Evolutionary conservation across 768 basidiomycete genomes (phyloP).

Genomic region (Lentinula sp.): DNA sequence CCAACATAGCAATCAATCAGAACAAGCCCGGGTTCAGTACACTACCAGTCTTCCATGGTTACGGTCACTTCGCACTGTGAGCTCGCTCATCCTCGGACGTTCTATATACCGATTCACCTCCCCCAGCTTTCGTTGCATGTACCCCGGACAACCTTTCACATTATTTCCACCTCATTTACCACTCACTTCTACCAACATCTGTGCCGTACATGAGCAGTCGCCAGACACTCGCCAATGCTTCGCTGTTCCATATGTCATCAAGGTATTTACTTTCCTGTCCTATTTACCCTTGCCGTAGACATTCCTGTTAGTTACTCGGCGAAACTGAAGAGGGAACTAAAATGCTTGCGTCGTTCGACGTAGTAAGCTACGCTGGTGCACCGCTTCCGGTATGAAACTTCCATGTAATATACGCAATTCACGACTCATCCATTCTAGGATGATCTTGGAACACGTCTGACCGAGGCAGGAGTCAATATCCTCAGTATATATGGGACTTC

Average conservation of each 20-base stretch:
- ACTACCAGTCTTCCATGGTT: constrained; percentile 39
- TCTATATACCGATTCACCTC: not conserved
- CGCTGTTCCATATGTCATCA: constrained; percentile 27
- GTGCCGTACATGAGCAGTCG: constrained; percentile 23
- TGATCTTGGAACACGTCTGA: constrained; percentile 46
- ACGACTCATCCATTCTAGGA: constrained; percentile 15
- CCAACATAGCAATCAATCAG: constrained; percentile 29
- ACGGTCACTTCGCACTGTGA: constrained; percentile 30
- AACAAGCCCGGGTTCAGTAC: constrained; percentile 32
- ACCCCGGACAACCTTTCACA: constrained; percentile 28
- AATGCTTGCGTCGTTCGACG: constrained; percentile 34
- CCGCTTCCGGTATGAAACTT: constrained; percentile 30
- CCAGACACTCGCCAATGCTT: constrained; percentile 20
- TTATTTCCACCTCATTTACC: constrained; percentile 34
- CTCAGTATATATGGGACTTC: constrained; percentile 42
- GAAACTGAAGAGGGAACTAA: constrained; percentile 41
- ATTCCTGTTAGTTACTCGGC: constrained; percentile 27
- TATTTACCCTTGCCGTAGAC: not conserved
- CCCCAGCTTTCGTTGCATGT: constrained; percentile 22
- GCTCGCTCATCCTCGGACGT: constrained; percentile 4
- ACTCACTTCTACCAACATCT: constrained; percentile 34
- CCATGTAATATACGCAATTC: not conserved
- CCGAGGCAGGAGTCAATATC: constrained; percentile 40
- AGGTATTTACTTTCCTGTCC: constrained; percentile 11
- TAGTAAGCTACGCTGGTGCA: constrained; percentile 47